Conservation (phyloP, 345 rosid genomes). For the Arabidopsis arenosa region DNA sequence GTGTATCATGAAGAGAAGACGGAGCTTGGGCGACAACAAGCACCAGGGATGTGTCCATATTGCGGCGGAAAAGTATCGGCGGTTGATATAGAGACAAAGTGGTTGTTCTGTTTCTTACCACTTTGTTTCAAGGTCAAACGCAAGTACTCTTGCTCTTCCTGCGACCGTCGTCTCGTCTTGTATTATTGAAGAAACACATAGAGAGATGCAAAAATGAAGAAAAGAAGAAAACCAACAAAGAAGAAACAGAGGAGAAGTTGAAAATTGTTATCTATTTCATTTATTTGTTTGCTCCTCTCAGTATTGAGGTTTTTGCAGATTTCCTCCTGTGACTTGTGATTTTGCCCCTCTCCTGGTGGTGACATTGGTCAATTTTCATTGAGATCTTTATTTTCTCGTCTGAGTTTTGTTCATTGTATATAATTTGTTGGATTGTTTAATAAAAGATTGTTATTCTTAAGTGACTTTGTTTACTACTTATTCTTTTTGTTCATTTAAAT, state of each 20-base stretch:
- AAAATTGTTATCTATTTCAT: constrained; percentile 9
- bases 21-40: constrained; percentile 74
- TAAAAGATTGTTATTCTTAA: not conserved
- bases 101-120: constrained; percentile 86
- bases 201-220: not conserved
- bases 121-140: constrained; percentile 67
- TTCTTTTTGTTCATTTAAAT: not conserved
- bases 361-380: constrained; percentile 16
- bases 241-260: not conserved
- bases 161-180: constrained; percentile 60
- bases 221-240: not conserved
- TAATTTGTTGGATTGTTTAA: not conserved
- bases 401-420: constrained; percentile 19
- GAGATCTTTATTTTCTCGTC: not conserved
- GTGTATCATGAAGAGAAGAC: constrained; percentile 61
- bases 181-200: constrained; percentile 29
- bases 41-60: constrained; percentile 79
- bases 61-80: constrained; percentile 82
- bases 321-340: not conserved
- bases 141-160: constrained; percentile 63
- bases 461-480: not conserved
- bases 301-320: constrained; percentile 37
- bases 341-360: constrained; percentile 27
- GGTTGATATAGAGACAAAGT: constrained; percentile 66
- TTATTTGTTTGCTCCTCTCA: constrained; percentile 23